phyloP scores from a whole-genome alignment of 177 flowering plant genomes.

The Tripterygium wilfordii region DNA sequence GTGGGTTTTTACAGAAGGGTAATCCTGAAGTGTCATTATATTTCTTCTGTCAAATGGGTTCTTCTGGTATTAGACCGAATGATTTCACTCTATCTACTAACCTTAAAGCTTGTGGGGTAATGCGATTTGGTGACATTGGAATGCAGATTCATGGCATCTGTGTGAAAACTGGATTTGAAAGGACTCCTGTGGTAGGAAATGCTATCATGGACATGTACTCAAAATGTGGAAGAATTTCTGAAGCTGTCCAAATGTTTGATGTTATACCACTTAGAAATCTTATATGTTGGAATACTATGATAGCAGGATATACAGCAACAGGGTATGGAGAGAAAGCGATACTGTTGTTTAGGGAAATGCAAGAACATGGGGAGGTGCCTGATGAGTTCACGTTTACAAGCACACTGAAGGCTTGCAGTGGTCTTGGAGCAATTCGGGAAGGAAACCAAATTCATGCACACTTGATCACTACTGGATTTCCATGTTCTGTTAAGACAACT shows the following conservation, averaged over 20 bases:
- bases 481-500: constrained; percentile 22
- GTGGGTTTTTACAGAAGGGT: constrained; percentile 45
- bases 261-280: constrained; percentile 36
- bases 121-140: constrained; percentile 33
- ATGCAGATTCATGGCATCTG: constrained; percentile 55
- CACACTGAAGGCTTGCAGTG: constrained; percentile 56
- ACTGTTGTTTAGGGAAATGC: constrained; percentile 39
- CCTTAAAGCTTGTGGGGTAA: constrained; percentile 48
- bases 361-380: constrained; percentile 34
- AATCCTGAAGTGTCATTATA: constrained; percentile 29
- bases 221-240: constrained; percentile 50
- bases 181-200: constrained; percentile 53
- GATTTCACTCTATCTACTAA: constrained; percentile 65
- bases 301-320: constrained; percentile 36
- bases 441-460: constrained; percentile 62
- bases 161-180: constrained; percentile 48
- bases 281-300: constrained; percentile 68
- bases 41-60: constrained; percentile 42
- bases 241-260: constrained; percentile 45
- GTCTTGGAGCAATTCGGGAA: constrained; percentile 30
- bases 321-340: constrained; percentile 35
- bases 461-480: constrained; percentile 42
- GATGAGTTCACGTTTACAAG: constrained; percentile 67
- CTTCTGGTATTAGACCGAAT: constrained; percentile 43
- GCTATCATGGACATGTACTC: constrained; percentile 71